Evolutionary conservation across 371 early-diverging fungal genomes (phyloP).

Genomic region (Apophysomyces variabilis): DNA sequence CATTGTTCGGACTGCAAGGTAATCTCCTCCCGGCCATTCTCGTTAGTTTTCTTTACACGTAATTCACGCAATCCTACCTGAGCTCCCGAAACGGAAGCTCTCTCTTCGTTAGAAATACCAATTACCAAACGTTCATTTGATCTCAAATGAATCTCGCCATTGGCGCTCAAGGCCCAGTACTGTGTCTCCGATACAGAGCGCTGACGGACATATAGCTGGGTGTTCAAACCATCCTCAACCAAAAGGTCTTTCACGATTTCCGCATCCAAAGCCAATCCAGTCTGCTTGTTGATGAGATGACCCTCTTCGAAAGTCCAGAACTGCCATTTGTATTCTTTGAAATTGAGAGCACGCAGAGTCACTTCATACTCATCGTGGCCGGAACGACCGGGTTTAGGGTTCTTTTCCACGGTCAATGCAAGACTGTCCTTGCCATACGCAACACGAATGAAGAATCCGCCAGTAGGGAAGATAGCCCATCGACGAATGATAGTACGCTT

Average conservation of each 20-base stretch:
- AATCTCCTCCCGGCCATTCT: slow-evolving; percentile 28
- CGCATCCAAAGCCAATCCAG: slow-evolving; percentile 55
- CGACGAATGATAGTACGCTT: slow-evolving; percentile 43
- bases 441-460: slow-evolving; percentile 41
- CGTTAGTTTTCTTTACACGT: slow-evolving; percentile 26
- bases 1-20: slow-evolving; percentile 39
- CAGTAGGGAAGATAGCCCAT: slow-evolving; percentile 51
- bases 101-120: slow-evolving; percentile 30
- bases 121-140: slow-evolving; percentile 42
- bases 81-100: slow-evolving; percentile 40
- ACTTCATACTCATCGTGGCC: slow-evolving; percentile 34
- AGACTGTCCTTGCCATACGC: slow-evolving; percentile 31
- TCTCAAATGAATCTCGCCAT: slow-evolving; percentile 48
- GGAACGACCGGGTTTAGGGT: slow-evolving; percentile 15
- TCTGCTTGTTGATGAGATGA: slow-evolving; percentile 58
- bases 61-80: slow-evolving; percentile 40
- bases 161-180: slow-evolving; percentile 43
- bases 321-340: slow-evolving; percentile 51
- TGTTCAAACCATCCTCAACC: slow-evolving; percentile 38
- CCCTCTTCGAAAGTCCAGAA: slow-evolving; percentile 57
- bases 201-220: slow-evolving; percentile 35
- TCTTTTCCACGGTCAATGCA: slow-evolving; percentile 45
- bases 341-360: slow-evolving; percentile 41
- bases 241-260: slow-evolving; percentile 29
- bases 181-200: slow-evolving; percentile 39